Conservation (phyloP, 192 early-diverging fungal species). For the Backusella luteola region DNA sequence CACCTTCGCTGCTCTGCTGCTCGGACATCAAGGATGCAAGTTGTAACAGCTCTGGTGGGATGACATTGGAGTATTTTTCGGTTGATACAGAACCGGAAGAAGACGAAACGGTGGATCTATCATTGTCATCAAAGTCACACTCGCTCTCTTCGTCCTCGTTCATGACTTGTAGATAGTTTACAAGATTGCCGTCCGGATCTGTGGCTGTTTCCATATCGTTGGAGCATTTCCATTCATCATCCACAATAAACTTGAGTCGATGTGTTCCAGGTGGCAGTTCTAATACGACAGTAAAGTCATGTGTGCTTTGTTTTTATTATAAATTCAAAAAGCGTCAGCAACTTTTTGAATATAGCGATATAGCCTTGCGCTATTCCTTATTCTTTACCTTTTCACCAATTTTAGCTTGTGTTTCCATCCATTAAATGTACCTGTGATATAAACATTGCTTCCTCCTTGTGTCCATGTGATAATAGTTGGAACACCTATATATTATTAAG, state of each 20-base stretch:
- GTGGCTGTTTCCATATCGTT: slow-evolving; percentile 87
- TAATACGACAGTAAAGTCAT: slow-evolving; percentile 79
- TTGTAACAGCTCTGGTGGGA: slow-evolving; percentile 33
- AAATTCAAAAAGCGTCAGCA: too few relatives aligned
- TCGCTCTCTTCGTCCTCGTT: slow-evolving; percentile 65
- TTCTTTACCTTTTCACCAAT: slow-evolving; percentile 56
- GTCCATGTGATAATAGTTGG: slow-evolving; percentile 92
- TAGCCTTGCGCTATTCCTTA: too few relatives aligned
- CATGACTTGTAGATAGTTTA: slow-evolving; percentile 89
- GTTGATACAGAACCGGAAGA: slow-evolving; percentile 9
- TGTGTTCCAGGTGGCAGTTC: slow-evolving; percentile 94
- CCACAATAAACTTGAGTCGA: slow-evolving; percentile 96
- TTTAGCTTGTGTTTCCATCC: slow-evolving; percentile 95
- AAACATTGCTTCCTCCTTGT: slow-evolving; percentile 80
- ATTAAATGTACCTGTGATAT: slow-evolving; percentile 95
- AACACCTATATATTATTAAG: slow-evolving; percentile 39
- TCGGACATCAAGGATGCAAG: slow-evolving; percentile 14
- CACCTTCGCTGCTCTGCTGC: neutral
- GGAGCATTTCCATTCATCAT: slow-evolving; percentile 97
- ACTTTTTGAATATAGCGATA: too few relatives aligned
- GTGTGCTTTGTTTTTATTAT: slow-evolving; percentile 42
- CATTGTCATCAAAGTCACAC: slow-evolving; percentile 37
- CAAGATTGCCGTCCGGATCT: slow-evolving; percentile 92
- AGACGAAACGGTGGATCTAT: slow-evolving; percentile 9
- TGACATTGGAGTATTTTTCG: slow-evolving; percentile 38